These are phyloP conservation scores for Nepenthes alata DNA, from an alignment of 179 eudicot genomes.

Conservation along the genomic window DNA sequence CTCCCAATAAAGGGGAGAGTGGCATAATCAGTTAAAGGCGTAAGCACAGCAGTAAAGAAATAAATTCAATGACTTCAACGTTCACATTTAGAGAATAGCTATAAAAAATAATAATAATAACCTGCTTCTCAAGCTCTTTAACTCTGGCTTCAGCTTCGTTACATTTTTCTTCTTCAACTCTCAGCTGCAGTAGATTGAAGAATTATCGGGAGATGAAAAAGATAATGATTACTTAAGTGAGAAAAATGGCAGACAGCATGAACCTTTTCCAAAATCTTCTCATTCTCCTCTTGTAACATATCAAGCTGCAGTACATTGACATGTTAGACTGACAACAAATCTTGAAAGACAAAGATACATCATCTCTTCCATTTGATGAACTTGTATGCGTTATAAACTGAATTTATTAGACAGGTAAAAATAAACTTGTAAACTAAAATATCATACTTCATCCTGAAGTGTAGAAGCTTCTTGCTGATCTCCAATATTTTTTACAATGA, in stretches of 20 bases:
- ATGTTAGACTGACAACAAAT: not conserved
- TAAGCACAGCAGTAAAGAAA: no score
- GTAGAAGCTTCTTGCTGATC: slow-evolving; percentile 69
- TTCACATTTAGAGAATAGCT: no score
- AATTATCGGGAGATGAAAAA: not conserved
- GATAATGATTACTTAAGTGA: not conserved
- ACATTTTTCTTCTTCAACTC: slow-evolving; percentile 60
- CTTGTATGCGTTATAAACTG: not conserved
- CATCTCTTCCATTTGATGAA: not conserved
- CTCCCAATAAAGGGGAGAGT: no score
- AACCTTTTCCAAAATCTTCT: slow-evolving; percentile 59
- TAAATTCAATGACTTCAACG: no score
- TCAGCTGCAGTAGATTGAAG: slow-evolving; percentile 37
- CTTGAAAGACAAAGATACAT: slow-evolving; percentile 1
- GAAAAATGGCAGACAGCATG: slow-evolving; percentile 4
- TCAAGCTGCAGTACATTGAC: slow-evolving; percentile 53
- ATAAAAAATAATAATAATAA: slow-evolving; percentile 6
- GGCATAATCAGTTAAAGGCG: no score
- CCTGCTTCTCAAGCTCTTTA: slow-evolving; percentile 95
- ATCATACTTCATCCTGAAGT: slow-evolving; percentile 69
- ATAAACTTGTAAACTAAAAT: not conserved
- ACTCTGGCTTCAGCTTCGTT: slow-evolving; percentile 80
- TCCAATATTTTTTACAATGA: slow-evolving; percentile 32
- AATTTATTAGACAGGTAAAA: not conserved
- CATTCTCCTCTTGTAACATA: slow-evolving; percentile 85